Percentiles rank a stretch among this genome's conserved stretches.
phyloP scores from a whole-genome alignment of 306 rosid genomes.

The Fragaria vesca region DNA sequence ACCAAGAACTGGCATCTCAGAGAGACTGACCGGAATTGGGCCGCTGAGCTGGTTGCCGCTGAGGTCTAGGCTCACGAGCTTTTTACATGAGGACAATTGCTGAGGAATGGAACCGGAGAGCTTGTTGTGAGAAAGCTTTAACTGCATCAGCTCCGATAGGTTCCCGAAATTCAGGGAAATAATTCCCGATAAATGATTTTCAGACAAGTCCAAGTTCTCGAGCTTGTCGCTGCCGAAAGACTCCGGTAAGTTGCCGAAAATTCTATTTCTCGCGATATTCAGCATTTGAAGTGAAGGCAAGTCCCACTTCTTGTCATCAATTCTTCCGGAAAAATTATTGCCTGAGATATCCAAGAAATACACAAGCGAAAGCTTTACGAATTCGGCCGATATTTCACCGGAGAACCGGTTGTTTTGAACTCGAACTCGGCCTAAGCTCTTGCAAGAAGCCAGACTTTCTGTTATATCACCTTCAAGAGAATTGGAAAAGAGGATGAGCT shows the following conservation, averaged over 20 bases:
- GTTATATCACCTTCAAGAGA: conserved; percentile 61
- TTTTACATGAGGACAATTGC: conserved; percentile 49
- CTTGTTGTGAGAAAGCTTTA: conserved; percentile 62
- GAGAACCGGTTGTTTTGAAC: conserved; percentile 74
- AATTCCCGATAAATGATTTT: conserved; percentile 53
- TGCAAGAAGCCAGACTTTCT: conserved; percentile 47
- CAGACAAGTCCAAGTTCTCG: conserved; percentile 65
- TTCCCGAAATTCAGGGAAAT: conserved; percentile 32
- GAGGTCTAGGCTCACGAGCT: conserved; percentile 70
- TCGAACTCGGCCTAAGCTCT: conserved; percentile 65
- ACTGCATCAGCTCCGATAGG: conserved; percentile 48
- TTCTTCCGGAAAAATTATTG: conserved; percentile 60
- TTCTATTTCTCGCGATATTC: conserved; percentile 54
- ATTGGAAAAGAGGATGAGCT: conserved; percentile 87
- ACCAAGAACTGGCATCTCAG: conserved; percentile 71
- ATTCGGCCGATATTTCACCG: conserved; percentile 45
- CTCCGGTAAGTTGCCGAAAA: conserved; percentile 62
- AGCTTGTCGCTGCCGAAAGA: conserved; percentile 51
- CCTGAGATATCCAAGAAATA: conserved; percentile 79
- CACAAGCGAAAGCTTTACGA: conserved; percentile 48
- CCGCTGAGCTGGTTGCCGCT: conserved; percentile 62
- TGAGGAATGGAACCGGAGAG: conserved; percentile 59
- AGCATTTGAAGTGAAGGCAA: conserved; percentile 81
- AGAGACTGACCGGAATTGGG: conserved; percentile 46
- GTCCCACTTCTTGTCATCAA: conserved; percentile 54